phyloP scores from a whole-genome alignment of 805 yeast genomes.

The Barnettozyma pratensis region DNA sequence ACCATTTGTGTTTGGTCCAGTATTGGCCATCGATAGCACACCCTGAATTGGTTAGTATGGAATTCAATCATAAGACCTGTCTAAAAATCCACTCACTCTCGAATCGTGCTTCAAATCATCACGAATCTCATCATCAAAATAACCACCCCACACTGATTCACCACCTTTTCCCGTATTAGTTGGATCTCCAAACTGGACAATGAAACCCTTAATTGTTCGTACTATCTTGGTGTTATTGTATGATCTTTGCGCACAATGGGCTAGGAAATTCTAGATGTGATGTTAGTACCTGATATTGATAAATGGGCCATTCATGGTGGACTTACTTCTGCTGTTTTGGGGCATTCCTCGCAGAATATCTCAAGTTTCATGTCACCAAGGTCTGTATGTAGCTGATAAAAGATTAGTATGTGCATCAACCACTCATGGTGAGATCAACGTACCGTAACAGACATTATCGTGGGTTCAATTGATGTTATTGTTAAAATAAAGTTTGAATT shows the following conservation, averaged over 20 bases:
- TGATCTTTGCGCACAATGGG: conserved; percentile 40
- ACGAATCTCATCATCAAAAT: conserved; percentile 76
- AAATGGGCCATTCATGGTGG: no score
- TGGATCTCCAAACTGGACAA: conserved; percentile 89
- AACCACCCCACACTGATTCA: conserved; percentile 74
- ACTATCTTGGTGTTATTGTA: conserved; percentile 55
- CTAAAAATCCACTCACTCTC: conserved; percentile 46
- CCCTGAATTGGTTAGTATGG: conserved; percentile 31
- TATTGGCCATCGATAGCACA: conserved; percentile 64
- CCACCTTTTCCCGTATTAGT: conserved; percentile 75
- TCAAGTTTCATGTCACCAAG: conserved; percentile 35
- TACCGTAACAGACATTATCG: no score
- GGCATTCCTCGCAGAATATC: conserved; percentile 33
- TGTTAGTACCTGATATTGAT: background rate
- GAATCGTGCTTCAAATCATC: conserved; percentile 54
- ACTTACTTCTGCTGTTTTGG: conserved; percentile 33
- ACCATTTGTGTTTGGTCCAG: conserved; percentile 63
- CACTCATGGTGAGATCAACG: no score
- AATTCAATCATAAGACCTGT: no score
- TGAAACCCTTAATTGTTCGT: conserved; percentile 63
- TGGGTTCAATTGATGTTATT: background rate
- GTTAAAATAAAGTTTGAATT: no score
- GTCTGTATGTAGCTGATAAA: conserved; percentile 31
- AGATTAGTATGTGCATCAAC: background rate
- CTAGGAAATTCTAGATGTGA: conserved; percentile 33